Evolutionary conservation across 2,329 filamentous ascomycete genomes (phyloP).

Genomic region (Arthrobotrys pseudoclavata): DNA sequence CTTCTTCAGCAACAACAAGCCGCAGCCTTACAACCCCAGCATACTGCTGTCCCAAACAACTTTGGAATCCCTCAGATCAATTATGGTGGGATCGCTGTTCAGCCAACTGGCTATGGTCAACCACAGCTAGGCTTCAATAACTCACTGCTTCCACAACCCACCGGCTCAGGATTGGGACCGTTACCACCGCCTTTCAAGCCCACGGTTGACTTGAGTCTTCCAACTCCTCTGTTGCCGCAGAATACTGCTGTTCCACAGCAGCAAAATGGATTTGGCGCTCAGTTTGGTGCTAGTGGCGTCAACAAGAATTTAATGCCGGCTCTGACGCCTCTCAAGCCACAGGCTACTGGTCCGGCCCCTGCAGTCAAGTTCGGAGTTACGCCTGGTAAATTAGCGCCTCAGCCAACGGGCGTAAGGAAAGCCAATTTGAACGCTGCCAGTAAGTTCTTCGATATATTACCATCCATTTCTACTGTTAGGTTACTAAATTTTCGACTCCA

Average conservation of each 20-base stretch:
- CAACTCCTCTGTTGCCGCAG: constrained; percentile 69
- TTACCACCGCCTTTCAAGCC: constrained; percentile 73
- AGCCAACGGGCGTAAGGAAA: constrained; percentile 82
- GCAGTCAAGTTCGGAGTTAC: constrained; percentile 89
- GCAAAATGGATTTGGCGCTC: constrained; percentile 69
- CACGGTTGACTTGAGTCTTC: constrained; percentile 69
- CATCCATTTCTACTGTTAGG: constrained; percentile 34
- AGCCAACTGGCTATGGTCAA: constrained; percentile 70
- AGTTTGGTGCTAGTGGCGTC: constrained; percentile 69
- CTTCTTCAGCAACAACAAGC: constrained; percentile 67
- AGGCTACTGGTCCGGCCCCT: constrained; percentile 87
- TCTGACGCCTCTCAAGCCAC: constrained; percentile 76
- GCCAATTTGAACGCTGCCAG: constrained; percentile 95
- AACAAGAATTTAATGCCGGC: constrained; percentile 72
- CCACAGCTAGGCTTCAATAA: constrained; percentile 70
- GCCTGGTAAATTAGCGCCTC: constrained; percentile 79
- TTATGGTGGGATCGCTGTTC: constrained; percentile 65
- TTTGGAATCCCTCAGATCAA: constrained; percentile 64
- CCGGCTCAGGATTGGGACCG: constrained; percentile 71
- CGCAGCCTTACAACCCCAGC: constrained; percentile 64
- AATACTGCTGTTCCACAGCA: constrained; percentile 65
- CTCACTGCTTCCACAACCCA: constrained; percentile 67
- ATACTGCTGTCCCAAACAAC: constrained; percentile 62
- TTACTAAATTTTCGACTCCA: constrained; percentile 22
- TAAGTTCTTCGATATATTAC: constrained; percentile 72